phyloP scores from a whole-genome alignment of 2,329 filamentous ascomycete species.

The Gyromitra esculenta region DNA sequence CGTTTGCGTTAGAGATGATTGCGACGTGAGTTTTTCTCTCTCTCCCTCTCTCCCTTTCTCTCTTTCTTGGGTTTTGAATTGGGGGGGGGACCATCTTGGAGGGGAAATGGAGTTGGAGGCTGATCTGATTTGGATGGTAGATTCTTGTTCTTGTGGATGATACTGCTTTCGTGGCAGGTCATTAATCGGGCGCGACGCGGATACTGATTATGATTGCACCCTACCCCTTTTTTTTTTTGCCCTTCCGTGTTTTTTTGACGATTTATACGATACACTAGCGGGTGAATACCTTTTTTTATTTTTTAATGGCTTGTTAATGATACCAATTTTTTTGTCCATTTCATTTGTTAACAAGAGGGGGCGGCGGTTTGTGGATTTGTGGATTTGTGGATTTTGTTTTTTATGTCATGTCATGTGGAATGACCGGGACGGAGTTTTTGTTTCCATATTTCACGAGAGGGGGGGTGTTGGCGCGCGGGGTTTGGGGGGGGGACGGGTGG shows the following conservation, averaged over 20 bases:
- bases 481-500: not conserved
- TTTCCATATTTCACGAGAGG: constrained; percentile 11
- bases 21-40: constrained; percentile 57
- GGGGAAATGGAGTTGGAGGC: too few species aligned
- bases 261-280: constrained; percentile 21
- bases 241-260: constrained; percentile 27
- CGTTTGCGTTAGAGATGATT: constrained; percentile 71
- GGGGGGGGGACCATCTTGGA: too few species aligned
- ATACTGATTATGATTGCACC: constrained; percentile 25
- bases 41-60: too few species aligned
- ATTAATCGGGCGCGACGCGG: constrained; percentile 45
- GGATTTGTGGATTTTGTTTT: constrained; percentile 6
- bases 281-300: constrained; percentile 29
- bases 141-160: constrained; percentile 54
- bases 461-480: not conserved
- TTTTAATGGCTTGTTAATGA: constrained; percentile 45
- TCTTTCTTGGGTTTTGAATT: too few species aligned
- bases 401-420: constrained; percentile 31
- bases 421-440: constrained; percentile 34
- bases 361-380: constrained; percentile 16
- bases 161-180: constrained; percentile 54
- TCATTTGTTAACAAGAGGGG: constrained; percentile 1
- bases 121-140: constrained; percentile 19
- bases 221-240: not conserved
- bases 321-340: constrained; percentile 19